Percentiles rank a stretch among this genome's conserved stretches.
Conservation (phyloP, 1,139 yeast species). For the Yamadazyma diospyri region DNA sequence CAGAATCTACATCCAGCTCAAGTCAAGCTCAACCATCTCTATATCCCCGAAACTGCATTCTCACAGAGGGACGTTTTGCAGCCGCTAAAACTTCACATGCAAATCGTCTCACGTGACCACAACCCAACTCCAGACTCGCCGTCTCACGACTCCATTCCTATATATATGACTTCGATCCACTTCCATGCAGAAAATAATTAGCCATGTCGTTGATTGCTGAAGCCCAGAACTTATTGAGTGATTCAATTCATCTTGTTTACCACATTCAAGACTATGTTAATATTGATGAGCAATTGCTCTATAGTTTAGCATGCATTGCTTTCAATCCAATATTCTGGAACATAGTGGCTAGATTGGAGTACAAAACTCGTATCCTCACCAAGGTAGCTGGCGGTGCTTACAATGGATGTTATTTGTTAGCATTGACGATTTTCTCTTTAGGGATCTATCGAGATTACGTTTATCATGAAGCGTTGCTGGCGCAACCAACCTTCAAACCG, state of each 20-base stretch:
- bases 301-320: constrained; percentile 41
- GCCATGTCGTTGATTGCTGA: constrained; percentile 4
- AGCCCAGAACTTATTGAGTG: constrained; percentile 13
- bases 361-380: constrained; percentile 70
- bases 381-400: constrained; percentile 66
- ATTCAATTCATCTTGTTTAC: constrained; percentile 12
- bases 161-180: too few relatives aligned
- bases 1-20: too few relatives aligned
- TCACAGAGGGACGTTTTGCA: too few relatives aligned
- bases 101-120: constrained; percentile 5
- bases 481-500: constrained; percentile 55
- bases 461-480: constrained; percentile 55
- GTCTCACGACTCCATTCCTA: constrained; percentile 5
- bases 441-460: constrained; percentile 81
- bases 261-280: constrained; percentile 14
- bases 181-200: too few relatives aligned
- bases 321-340: constrained; percentile 98
- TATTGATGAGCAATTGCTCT: constrained; percentile 13
- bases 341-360: constrained; percentile 82
- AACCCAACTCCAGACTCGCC: constrained; percentile 4
- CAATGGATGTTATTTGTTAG: constrained; percentile 80
- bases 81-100: constrained; percentile 8
- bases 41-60: too few relatives aligned
- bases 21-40: too few relatives aligned
- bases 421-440: constrained; percentile 74